Evolutionary conservation across 768 basidiomycete species (phyloP).

Genomic region (Filobasidium floriforme): DNA sequence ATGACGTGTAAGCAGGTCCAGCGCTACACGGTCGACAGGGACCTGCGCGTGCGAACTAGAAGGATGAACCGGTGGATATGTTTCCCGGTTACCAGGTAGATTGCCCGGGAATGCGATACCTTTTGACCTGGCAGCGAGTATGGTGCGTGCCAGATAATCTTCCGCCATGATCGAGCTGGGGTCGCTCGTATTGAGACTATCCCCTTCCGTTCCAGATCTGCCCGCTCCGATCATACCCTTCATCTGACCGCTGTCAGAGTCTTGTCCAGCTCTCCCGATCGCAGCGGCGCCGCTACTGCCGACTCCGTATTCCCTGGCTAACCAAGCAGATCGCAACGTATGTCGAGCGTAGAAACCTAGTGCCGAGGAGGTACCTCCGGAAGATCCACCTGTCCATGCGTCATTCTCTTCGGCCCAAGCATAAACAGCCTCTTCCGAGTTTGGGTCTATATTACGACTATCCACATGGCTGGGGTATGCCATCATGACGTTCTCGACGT

Average conservation of each 20-base stretch:
- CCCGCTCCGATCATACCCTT: constrained; percentile 31
- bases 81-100: constrained; percentile 20
- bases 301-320: constrained; percentile 36
- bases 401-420: constrained; percentile 37
- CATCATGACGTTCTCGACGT: constrained; percentile 23
- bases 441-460: not conserved
- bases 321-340: constrained; percentile 40
- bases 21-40: constrained; percentile 30
- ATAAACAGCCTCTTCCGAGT: constrained; percentile 18
- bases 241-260: constrained; percentile 27
- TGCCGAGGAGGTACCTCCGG: constrained; percentile 35
- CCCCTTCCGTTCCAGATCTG: constrained; percentile 5
- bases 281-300: constrained; percentile 24
- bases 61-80: not conserved
- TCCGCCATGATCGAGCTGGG: constrained; percentile 38
- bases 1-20: constrained; percentile 39
- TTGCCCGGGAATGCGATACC: constrained; percentile 34
- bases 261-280: constrained; percentile 22
- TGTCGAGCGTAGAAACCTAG: constrained; percentile 38
- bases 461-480: constrained; percentile 26
- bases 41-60: constrained; percentile 2
- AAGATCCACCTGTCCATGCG: constrained; percentile 36
- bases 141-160: constrained; percentile 37
- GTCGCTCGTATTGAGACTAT: constrained; percentile 28
- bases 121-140: constrained; percentile 29